Percentiles rank a stretch among this genome's conserved stretches.
Conservation (phyloP, 208 protist species). For the Leishmania aethiopica region DNA sequence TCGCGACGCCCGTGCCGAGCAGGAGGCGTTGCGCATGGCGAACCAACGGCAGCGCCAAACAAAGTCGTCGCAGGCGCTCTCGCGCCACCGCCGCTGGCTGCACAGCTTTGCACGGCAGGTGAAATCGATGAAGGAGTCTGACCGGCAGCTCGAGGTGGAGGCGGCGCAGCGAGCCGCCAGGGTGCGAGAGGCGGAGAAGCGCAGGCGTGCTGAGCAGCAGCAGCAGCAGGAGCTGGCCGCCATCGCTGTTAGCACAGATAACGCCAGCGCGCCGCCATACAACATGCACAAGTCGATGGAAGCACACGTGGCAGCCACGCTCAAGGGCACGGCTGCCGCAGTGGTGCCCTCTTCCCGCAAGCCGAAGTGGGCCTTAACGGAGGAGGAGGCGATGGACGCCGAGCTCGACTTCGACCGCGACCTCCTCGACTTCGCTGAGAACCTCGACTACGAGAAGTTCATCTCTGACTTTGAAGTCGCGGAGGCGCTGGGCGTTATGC, state of each 20-base stretch:
- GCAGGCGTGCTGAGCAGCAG: conserved; percentile 22
- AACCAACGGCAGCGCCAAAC: conserved; percentile 54
- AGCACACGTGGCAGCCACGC: conserved; percentile 13
- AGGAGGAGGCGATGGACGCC: conserved; percentile 88
- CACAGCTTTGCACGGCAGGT: conserved; percentile 79
- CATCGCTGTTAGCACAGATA: background rate
- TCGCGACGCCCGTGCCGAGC: conserved; percentile 43
- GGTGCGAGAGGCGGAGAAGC: conserved; percentile 40
- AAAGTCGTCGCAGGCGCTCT: conserved; percentile 59
- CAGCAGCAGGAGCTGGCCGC: conserved; percentile 11
- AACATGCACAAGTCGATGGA: conserved; percentile 37
- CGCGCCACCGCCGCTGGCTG: conserved; percentile 85
- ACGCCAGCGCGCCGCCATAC: conserved; percentile 29
- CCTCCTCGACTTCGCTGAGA: conserved; percentile 85
- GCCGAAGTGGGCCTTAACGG: conserved; percentile 92
- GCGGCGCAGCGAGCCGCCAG: conserved; percentile 51
- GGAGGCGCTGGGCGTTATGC: conserved; percentile 88
- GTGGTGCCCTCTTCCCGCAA: conserved; percentile 38
- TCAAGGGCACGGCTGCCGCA: conserved; percentile 5
- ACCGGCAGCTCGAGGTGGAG: conserved; percentile 70
- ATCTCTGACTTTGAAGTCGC: conserved; percentile 91
- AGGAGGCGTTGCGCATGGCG: conserved; percentile 43
- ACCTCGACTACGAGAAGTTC: conserved; percentile 90
- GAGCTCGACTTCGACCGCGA: conserved; percentile 72
- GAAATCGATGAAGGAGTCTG: conserved; percentile 79